Base-by-base conservation (phyloP, 179 eudicot species). In the Amaranthus tricolor region DNA sequence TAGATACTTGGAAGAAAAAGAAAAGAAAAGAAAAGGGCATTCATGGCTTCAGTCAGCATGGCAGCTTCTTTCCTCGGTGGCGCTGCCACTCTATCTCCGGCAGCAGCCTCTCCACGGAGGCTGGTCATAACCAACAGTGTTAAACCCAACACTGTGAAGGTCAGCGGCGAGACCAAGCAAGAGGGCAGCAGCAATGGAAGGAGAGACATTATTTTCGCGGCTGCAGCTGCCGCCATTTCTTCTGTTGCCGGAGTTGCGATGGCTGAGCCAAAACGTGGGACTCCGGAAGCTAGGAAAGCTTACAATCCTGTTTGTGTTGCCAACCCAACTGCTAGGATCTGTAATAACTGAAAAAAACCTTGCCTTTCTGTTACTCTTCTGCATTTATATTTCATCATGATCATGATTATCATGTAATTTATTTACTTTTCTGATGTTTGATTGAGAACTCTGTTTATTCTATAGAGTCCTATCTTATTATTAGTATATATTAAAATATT, bases 261-360 rank as follows among this genome's bases (percentile, higher is more conserved):
- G 13, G 83, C 83, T 0, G 83, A 69, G 52, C 83, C 83, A 2
- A 80, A 80, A 57, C 80, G 80, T 44, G 83, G 83, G 14, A 20
- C 77, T 24, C 66, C 77, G 2, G 80, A 76, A 72, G 83, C 83
- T 62, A 80, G 54, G 77, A 76, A 76, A 49, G 69, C 66, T 40
- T 80, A 80, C 48, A 68, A 58, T 6, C 59, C 83, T 66, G 80
- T 80, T 17, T 80, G 83, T 55, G 80, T 76, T 20, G 70, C 83
- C 65, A 80, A 80, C 54, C 83, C 83, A 11, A 80, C 83, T 80
- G 83, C 83, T 72, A 80, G 44, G 58, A 76, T 80, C 67, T 76
- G 80, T 62, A 11, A 76, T 62, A 40, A 80, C 77, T 80, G 63
- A 79, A 7, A 6, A 6, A 19, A 60, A 17, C 11, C 49, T 16